Evolutionary conservation across 1,284 basidiomycete species (phyloP).

Genomic region (Cryptococcus maquisensis): DNA sequence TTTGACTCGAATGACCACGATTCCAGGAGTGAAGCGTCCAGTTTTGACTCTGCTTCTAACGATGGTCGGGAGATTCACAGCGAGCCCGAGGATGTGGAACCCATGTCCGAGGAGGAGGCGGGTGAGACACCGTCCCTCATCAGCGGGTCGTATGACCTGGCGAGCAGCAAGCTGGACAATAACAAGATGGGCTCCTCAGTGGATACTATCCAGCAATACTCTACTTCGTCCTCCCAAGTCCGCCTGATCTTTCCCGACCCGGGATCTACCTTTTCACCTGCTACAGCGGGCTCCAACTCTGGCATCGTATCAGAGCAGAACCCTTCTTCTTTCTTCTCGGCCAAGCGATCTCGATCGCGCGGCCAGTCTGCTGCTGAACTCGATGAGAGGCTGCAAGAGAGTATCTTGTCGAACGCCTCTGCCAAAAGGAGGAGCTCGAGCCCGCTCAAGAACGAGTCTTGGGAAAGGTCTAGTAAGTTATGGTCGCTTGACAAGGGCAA

Average conservation of each 20-base stretch:
- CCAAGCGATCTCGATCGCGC: background rate
- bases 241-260: conserved; percentile 28
- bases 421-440: conserved; percentile 5
- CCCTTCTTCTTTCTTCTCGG: background rate
- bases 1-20: conserved; percentile 7
- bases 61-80: background rate
- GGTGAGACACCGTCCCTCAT: conserved; percentile 10
- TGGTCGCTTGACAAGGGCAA: conserved; percentile 5
- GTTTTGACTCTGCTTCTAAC: background rate
- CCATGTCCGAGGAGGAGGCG: conserved; percentile 1
- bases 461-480: conserved; percentile 11
- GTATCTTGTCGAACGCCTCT: background rate
- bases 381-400: background rate
- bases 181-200: conserved; percentile 14
- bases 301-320: background rate
- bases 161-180: conserved; percentile 16
- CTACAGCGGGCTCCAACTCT: background rate
- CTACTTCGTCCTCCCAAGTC: conserved; percentile 14
- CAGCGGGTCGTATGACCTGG: conserved; percentile 23
- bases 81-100: conserved; percentile 2
- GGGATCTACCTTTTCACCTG: conserved; percentile 8
- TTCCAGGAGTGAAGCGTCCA: background rate
- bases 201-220: conserved; percentile 10
- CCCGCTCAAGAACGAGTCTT: conserved; percentile 7
- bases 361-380: background rate